Percentiles rank a stretch among this genome's conserved stretches.
Evolutionary conservation across 148 eudicot species (phyloP).

Genomic region (Cornus florida): DNA sequence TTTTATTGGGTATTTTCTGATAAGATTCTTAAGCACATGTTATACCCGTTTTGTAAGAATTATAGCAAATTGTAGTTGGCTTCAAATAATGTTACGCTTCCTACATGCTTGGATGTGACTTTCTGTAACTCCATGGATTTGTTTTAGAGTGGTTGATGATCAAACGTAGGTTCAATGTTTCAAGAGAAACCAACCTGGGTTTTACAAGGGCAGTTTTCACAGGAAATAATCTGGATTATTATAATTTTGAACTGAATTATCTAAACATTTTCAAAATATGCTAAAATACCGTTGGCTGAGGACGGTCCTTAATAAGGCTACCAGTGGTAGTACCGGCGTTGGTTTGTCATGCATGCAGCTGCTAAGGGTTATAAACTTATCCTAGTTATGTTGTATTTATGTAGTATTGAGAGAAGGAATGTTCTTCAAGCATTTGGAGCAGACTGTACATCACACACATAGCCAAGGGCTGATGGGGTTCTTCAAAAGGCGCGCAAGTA

Average conservation of each 20-base stretch:
- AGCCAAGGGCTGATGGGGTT: too few relatives aligned
- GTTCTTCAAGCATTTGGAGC: too few relatives aligned
- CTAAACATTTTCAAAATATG: background rate
- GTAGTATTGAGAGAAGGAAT: background rate
- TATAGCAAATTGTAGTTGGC: background rate
- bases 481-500: too few relatives aligned
- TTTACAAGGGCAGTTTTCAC: too few relatives aligned
- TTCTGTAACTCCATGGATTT: background rate
- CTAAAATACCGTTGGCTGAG: too few relatives aligned
- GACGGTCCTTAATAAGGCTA: too few relatives aligned
- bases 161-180: too few relatives aligned
- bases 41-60: background rate
- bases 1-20: background rate
- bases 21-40: background rate
- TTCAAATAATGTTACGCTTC: background rate
- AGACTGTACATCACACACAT: too few relatives aligned
- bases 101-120: background rate
- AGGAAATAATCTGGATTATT: slow-evolving; percentile 5
- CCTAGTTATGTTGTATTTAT: too few relatives aligned
- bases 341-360: background rate
- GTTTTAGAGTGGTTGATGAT: background rate
- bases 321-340: too few relatives aligned
- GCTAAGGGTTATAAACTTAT: slow-evolving; percentile 6
- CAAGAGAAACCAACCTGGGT: too few relatives aligned
- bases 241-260: slow-evolving; percentile 3